Evolutionary conservation across 345 rosid species (phyloP).

Genomic region (Brassica carinata): DNA sequence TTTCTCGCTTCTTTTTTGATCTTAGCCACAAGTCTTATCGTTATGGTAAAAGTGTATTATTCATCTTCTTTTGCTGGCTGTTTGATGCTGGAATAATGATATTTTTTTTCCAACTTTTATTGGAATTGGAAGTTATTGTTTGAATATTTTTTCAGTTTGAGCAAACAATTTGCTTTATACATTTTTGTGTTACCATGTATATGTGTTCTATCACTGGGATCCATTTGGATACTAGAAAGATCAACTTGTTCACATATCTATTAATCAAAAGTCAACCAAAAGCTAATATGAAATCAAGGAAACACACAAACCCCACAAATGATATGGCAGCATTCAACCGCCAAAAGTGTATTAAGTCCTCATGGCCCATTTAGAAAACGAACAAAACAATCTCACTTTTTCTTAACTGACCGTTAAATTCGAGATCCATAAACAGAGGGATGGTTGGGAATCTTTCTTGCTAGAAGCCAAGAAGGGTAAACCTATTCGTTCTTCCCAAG

Average conservation of each 20-base stretch:
- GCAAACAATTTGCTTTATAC: background rate
- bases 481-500: too few species aligned
- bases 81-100: constrained; percentile 13
- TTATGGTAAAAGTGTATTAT: constrained; percentile 24
- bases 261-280: background rate
- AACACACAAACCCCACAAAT: constrained; percentile 10
- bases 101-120: background rate
- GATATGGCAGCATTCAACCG: constrained; percentile 15
- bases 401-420: too few species aligned
- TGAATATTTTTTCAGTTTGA: background rate
- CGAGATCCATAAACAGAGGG: too few species aligned
- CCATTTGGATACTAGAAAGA: background rate
- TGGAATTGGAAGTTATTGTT: background rate
- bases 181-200: too few species aligned
- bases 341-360: constrained; percentile 2
- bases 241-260: constrained; percentile 25
- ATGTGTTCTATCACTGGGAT: background rate
- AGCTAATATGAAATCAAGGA: constrained; percentile 2
- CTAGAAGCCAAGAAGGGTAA: too few species aligned
- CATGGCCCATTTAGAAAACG: too few species aligned
- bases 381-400: too few species aligned
- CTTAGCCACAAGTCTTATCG: constrained; percentile 20
- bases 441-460: too few species aligned
- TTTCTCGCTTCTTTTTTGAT: constrained; percentile 24
- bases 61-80: constrained; percentile 8